Conservation (phyloP, 352 stramenopile genomes). For the Poterioochromonas sp. region DNA sequence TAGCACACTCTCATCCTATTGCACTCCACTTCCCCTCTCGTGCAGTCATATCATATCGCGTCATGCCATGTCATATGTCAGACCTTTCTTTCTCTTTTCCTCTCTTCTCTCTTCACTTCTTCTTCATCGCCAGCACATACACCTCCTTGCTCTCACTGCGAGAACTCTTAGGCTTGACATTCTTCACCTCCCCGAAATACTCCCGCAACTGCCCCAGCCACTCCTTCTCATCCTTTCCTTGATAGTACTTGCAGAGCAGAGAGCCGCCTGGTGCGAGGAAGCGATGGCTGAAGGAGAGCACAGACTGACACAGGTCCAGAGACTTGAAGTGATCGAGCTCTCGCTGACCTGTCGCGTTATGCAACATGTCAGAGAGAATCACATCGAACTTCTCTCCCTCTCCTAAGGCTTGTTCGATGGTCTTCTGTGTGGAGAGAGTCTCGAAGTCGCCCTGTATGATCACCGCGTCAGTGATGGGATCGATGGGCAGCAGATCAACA, state of each 20-base stretch:
- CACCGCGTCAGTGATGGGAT: neutral
- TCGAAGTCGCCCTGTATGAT: slow-evolving; percentile 16
- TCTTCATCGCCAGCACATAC: slow-evolving; percentile 13
- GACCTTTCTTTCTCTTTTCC: no score
- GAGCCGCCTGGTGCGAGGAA: neutral
- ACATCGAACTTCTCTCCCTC: neutral
- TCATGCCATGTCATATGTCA: no score
- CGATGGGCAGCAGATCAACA: slow-evolving; percentile 17
- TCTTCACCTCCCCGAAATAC: neutral
- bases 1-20: no score
- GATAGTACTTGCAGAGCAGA: neutral
- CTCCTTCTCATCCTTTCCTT: slow-evolving; percentile 15
- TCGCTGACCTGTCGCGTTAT: neutral
- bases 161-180: slow-evolving; percentile 7
- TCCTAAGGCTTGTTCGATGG: neutral
- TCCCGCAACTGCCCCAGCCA: neutral
- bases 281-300: neutral
- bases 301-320: neutral
- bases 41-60: no score
- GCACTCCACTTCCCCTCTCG: no score
- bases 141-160: neutral
- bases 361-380: slow-evolving; percentile 26
- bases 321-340: slow-evolving; percentile 9
- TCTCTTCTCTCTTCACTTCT: no score
- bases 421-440: neutral